Percentiles rank a stretch among this genome's conserved stretches.
phyloP scores from a whole-genome alignment of 2,329 filamentous ascomycete species.

The Pseudogymnoascus pannorum region DNA sequence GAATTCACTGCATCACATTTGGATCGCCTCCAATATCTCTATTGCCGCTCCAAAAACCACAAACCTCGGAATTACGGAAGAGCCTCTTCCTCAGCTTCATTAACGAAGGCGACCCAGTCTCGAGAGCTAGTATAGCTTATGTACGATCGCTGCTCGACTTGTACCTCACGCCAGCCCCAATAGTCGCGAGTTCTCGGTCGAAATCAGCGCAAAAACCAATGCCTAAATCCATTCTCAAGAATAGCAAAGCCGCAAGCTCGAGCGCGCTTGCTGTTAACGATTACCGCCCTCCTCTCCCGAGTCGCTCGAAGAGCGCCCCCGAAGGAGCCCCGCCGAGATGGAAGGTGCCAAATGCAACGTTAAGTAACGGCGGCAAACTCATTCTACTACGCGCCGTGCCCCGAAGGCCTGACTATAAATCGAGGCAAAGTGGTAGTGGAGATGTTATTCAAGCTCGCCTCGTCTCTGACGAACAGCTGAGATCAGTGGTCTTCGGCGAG shows the following conservation, averaged over 20 bases:
- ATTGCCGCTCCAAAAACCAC: slow-evolving; percentile 57
- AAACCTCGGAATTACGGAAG: slow-evolving; percentile 44
- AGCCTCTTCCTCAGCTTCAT: slow-evolving; percentile 73
- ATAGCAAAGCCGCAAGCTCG: slow-evolving; percentile 18
- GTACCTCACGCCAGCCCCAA: slow-evolving; percentile 54
- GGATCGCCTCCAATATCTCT: slow-evolving; percentile 74
- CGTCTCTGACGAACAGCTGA: slow-evolving; percentile 59
- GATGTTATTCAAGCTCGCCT: slow-evolving; percentile 63
- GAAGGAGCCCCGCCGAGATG: slow-evolving; percentile 41
- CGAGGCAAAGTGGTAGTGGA: slow-evolving; percentile 40
- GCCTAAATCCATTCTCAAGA: slow-evolving; percentile 2
- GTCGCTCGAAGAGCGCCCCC: slow-evolving; percentile 19
- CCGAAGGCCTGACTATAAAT: slow-evolving; percentile 39
- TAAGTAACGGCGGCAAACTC: slow-evolving; percentile 64
- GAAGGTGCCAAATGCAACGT: slow-evolving; percentile 56
- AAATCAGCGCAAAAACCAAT: neutral
- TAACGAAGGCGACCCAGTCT: slow-evolving; percentile 81
- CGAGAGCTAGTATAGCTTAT: slow-evolving; percentile 69
- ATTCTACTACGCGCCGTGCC: slow-evolving; percentile 54
- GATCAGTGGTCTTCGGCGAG: slow-evolving; percentile 72
- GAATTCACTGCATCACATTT: slow-evolving; percentile 79
- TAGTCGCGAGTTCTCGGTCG: slow-evolving; percentile 12
- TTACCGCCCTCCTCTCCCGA: slow-evolving; percentile 14
- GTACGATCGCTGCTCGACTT: slow-evolving; percentile 65
- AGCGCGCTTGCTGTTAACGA: slow-evolving; percentile 19